A percentile compares a stretch with the other conserved stretches of the same genome.
Evolutionary conservation across 345 rosid genomes (phyloP).

Genomic region (Pistacia atlantica): DNA sequence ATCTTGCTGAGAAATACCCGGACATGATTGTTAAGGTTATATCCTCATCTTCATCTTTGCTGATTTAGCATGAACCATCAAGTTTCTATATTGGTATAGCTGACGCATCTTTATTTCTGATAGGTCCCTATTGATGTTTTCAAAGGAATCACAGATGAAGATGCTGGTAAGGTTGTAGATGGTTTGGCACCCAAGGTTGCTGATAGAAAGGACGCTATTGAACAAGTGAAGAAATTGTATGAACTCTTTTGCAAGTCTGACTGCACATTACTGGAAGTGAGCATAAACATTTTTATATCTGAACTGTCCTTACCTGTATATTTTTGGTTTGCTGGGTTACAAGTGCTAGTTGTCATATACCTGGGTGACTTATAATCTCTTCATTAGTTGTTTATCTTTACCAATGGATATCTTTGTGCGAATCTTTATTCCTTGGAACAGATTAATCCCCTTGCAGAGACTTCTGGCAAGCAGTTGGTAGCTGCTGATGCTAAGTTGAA

Average conservation of each 20-base stretch:
- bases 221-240: conserved; percentile 97
- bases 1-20: conserved; percentile 97
- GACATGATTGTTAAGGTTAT: conserved; percentile 92
- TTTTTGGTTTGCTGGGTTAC: conserved; percentile 2
- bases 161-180: conserved; percentile 97
- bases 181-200: conserved; percentile 89
- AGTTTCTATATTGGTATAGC: conserved; percentile 11
- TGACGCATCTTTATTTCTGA: conserved; percentile 24
- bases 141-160: conserved; percentile 91
- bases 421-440: conserved; percentile 29
- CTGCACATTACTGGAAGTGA: conserved; percentile 97
- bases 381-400: background rate
- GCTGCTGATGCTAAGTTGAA: conserved; percentile 99
- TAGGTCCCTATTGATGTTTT: conserved; percentile 96
- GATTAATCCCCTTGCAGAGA: conserved; percentile 99
- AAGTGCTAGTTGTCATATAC: conserved; percentile 8
- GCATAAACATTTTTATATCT: conserved; percentile 29
- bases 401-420: conserved; percentile 15
- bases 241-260: conserved; percentile 78
- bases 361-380: background rate
- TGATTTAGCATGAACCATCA: conserved; percentile 17
- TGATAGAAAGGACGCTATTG: conserved; percentile 75
- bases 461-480: conserved; percentile 76
- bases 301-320: background rate
- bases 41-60: background rate